A percentile compares a stretch with the other conserved stretches of the same genome.
Evolutionary conservation across 306 rosid species (phyloP).

Genomic region (Cicer chorassanicum): DNA sequence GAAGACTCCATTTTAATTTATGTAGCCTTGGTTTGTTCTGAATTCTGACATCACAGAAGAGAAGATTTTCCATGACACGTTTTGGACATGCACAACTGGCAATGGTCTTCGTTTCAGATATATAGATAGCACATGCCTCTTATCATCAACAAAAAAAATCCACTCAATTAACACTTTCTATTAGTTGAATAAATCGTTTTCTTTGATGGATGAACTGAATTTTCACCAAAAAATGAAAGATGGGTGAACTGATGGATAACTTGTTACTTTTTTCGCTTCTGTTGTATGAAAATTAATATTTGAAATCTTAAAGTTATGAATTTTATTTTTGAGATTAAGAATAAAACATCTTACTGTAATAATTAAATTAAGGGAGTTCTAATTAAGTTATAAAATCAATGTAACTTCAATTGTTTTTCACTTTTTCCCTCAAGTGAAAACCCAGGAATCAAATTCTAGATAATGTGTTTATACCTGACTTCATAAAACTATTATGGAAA

Average conservation of each 20-base stretch:
- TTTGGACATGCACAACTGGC: slow-evolving; percentile 36
- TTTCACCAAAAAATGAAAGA: not conserved
- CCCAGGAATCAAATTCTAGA: not conserved
- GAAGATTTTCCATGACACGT: slow-evolving; percentile 31
- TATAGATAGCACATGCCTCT: not conserved
- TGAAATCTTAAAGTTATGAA: not conserved
- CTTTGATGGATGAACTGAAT: not conserved
- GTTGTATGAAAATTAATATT: not conserved
- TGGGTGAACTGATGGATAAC: not conserved
- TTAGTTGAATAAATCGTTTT: not conserved
- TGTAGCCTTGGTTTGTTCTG: slow-evolving; percentile 5
- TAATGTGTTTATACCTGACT: not conserved
- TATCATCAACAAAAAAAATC: too few relatives aligned
- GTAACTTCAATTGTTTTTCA: not conserved
- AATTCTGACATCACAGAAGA: not conserved
- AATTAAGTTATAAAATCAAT: not conserved
- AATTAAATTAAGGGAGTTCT: not conserved
- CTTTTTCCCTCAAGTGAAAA: not conserved
- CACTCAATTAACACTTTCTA: not conserved
- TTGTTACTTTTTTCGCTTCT: not conserved
- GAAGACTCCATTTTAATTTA: not conserved
- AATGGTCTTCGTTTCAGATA: not conserved
- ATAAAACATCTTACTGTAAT: not conserved
- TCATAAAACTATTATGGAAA: not conserved
- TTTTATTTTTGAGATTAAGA: not conserved